Percentiles rank a stretch among this genome's conserved stretches.
These are phyloP conservation scores for Sonneratia alba DNA, from an alignment of 345 rosid genomes.

Conservation along the genomic window DNA sequence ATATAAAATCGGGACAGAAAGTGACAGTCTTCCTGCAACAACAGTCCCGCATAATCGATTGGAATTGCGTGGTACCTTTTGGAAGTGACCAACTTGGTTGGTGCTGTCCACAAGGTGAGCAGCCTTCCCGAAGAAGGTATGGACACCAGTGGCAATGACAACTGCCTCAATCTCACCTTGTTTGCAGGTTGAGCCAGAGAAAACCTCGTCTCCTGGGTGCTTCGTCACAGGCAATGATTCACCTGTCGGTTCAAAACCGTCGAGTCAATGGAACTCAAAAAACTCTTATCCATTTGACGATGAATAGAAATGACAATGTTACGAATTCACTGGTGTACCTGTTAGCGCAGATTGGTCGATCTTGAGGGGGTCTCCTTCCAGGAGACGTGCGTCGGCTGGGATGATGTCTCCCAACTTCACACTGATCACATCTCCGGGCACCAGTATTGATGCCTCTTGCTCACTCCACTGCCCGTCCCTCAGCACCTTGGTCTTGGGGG, in stretches of 20 bases:
- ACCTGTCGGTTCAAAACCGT: slow-evolving; percentile 17
- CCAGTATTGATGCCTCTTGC: slow-evolving; percentile 72
- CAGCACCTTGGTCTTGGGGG: slow-evolving; percentile 81
- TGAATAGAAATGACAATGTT: too few relatives aligned
- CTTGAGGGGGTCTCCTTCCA: slow-evolving; percentile 85
- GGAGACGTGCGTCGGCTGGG: slow-evolving; percentile 89
- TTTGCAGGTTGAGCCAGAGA: slow-evolving; percentile 91
- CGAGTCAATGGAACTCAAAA: neutral
- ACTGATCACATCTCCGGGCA: slow-evolving; percentile 86
- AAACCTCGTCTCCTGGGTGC: slow-evolving; percentile 58
- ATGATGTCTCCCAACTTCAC: slow-evolving; percentile 84
- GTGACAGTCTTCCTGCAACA: too few relatives aligned
- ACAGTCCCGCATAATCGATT: neutral
- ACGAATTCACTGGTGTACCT: neutral
- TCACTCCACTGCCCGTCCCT: slow-evolving; percentile 81
- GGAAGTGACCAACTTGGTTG: slow-evolving; percentile 92
- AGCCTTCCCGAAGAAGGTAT: slow-evolving; percentile 94
- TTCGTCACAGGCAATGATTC: slow-evolving; percentile 80
- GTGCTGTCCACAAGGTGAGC: slow-evolving; percentile 94
- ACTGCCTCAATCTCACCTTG: slow-evolving; percentile 95
- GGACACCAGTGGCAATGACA: slow-evolving; percentile 88
- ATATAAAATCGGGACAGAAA: too few relatives aligned
- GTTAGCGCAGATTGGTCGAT: slow-evolving; percentile 92
- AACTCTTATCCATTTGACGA: too few relatives aligned
- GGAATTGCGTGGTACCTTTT: slow-evolving; percentile 38